These are phyloP conservation scores for Aspergillus fischeri DNA, from an alignment of 2,329 filamentous ascomycete species.

Conservation along the genomic window DNA sequence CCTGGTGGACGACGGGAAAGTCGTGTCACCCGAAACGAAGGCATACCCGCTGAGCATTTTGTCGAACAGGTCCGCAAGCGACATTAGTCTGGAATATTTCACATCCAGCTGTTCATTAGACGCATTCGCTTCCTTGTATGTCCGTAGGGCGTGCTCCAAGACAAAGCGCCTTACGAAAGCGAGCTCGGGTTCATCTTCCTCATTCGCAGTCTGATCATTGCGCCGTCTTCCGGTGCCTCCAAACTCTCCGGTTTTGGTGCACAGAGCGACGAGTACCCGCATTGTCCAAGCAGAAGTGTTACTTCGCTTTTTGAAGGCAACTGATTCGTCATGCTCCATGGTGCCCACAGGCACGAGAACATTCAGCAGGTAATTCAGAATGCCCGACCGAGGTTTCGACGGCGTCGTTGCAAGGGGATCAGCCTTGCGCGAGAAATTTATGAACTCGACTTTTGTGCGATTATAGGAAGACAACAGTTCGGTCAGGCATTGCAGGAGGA, in stretches of 20 bases:
- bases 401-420: slow-evolving; percentile 80
- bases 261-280: slow-evolving; percentile 78
- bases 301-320: slow-evolving; percentile 75
- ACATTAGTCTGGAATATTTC: slow-evolving; percentile 84
- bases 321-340: slow-evolving; percentile 67
- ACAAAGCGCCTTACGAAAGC: slow-evolving; percentile 93
- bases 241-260: slow-evolving; percentile 80
- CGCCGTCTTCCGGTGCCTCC: slow-evolving; percentile 56
- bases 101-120: slow-evolving; percentile 76
- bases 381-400: slow-evolving; percentile 86
- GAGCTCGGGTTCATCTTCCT: slow-evolving; percentile 50
- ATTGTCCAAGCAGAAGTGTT: slow-evolving; percentile 84
- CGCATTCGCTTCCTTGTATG: slow-evolving; percentile 80
- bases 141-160: slow-evolving; percentile 84
- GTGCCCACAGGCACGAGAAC: slow-evolving; percentile 66
- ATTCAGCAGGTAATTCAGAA: slow-evolving; percentile 89
- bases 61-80: slow-evolving; percentile 85
- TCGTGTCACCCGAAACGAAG: slow-evolving; percentile 51
- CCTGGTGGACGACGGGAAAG: slow-evolving; percentile 60
- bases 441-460: slow-evolving; percentile 94
- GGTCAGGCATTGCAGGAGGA: slow-evolving; percentile 84
- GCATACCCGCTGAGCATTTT: slow-evolving; percentile 83
- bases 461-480: slow-evolving; percentile 92
- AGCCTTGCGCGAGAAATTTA: slow-evolving; percentile 94
- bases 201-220: slow-evolving; percentile 33